Evolutionary conservation across 73 alveolate genomes (phyloP).

Genomic region (Paramecium tetraurelia): DNA sequence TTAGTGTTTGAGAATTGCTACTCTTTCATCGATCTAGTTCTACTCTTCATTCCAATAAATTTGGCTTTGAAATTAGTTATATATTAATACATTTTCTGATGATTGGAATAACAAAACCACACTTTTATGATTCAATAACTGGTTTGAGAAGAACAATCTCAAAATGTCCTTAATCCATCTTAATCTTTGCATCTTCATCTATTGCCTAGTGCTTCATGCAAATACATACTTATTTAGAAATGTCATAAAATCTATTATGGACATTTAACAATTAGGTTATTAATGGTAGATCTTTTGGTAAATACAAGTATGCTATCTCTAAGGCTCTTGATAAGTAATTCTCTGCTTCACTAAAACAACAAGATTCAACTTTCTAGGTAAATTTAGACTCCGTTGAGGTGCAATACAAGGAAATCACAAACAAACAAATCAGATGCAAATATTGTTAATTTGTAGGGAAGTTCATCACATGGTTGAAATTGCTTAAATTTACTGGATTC

Average conservation of each 20-base stretch:
- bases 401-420: slow-evolving; percentile 53
- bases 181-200: neutral
- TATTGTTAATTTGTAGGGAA: neutral
- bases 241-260: slow-evolving; percentile 46
- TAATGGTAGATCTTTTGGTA: slow-evolving; percentile 55
- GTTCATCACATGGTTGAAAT: neutral
- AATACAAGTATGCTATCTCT: slow-evolving; percentile 47
- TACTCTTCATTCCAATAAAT: neutral
- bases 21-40: slow-evolving; percentile 10
- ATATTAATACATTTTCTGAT: slow-evolving; percentile 12
- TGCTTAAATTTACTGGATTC: neutral
- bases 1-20: neutral
- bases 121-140: neutral
- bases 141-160: slow-evolving; percentile 20
- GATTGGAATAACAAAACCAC: slow-evolving; percentile 36
- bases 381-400: slow-evolving; percentile 62
- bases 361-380: neutral
- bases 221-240: neutral
- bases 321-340: slow-evolving; percentile 54
- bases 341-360: slow-evolving; percentile 47
- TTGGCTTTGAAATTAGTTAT: neutral
- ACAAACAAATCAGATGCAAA: slow-evolving; percentile 1
- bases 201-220: neutral
- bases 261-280: slow-evolving; percentile 44
- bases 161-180: neutral